Base-by-base conservation (phyloP, 257 asterid genomes). In the Fraxinus excelsior region DNA sequence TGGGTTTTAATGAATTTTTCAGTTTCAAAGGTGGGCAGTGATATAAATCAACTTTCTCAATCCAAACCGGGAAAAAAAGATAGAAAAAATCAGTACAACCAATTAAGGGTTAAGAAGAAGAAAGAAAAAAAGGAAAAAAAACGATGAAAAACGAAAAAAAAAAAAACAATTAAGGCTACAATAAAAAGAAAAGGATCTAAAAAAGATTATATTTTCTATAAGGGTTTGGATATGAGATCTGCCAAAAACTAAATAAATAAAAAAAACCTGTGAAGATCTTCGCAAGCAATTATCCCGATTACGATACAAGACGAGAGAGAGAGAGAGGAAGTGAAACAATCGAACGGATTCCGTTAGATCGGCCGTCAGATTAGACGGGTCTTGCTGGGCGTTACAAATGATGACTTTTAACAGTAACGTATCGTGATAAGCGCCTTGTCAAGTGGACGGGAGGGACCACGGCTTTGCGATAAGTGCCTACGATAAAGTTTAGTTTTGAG, bases 191-290 rank as follows among this genome's bases (percentile, higher is more conserved):
- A 7, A 74, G 32, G 76, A 53, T 69, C 31, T 64, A 7, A 42
- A 38, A 74, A 72, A 46, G 75, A 38, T 77, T 74, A 87, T 88
- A 88, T 84, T 51, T 37, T 62, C 38, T 49, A n/a, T 8, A 5
- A 58, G 6, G 13, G 64, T 44, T 64, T 67, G 19, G 72, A 53
- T 34, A 13, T 37, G 26, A 31, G 75, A 78, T 77, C 82, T 73
- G 72, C 46, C 11, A 29, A 37, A 35, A 19, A 32, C 14, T n/a
- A 26, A 11, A 13, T 58, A 46, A 62, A 3, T 3, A 32, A 3
- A 32, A 32, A 3, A 32, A 32, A 32, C 42, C 67, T 42, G 76
- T 37, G 77, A 86, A 87, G 86, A 86, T 86, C 86, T 86, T 80
- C 49, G 56, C 76, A 77, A 62, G 70, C 38, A 83, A 64, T 82